Conservation (phyloP, 805 yeast species). For the Yarrowia sp. region DNA sequence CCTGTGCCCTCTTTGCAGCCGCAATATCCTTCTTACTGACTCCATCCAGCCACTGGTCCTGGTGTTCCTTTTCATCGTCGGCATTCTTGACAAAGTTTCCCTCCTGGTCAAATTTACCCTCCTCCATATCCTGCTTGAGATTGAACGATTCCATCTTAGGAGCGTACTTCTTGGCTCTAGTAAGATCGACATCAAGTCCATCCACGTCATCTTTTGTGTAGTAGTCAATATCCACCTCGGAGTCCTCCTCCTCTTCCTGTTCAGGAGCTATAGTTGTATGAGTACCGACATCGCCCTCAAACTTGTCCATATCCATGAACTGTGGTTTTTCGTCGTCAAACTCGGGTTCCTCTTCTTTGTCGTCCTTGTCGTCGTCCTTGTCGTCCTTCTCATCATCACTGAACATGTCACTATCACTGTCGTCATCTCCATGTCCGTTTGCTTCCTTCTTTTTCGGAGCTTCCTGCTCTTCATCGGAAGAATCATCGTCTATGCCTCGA, state of each 20-base stretch:
- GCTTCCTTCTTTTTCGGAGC: conserved; percentile 43
- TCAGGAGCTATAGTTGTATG: conserved; percentile 41
- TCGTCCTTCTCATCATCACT: conserved; percentile 43
- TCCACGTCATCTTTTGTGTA: conserved; percentile 44
- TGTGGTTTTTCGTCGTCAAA: conserved; percentile 43
- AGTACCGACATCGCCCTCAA: conserved; percentile 47
- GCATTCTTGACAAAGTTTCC: conserved; percentile 63
- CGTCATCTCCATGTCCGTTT: conserved; percentile 50
- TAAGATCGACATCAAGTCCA: conserved; percentile 42
- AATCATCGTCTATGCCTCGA: conserved; percentile 27
- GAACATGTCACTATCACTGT: conserved; percentile 49
- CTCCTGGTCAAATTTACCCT: conserved; percentile 65
- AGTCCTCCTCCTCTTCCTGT: conserved; percentile 44
- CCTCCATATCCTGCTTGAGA: conserved; percentile 61
- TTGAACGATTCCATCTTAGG: conserved; percentile 69
- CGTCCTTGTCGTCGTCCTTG: conserved; percentile 36
- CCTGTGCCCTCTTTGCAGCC: conserved; percentile 52
- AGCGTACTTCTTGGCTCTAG: conserved; percentile 40
- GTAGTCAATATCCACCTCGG: conserved; percentile 45
- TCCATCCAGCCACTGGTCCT: conserved; percentile 54
- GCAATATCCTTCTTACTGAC: conserved; percentile 51
- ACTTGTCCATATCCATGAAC: conserved; percentile 51
- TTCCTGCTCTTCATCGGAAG: conserved; percentile 21
- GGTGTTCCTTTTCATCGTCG: conserved; percentile 50
- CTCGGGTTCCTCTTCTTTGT: background rate